These are phyloP conservation scores for Funneliformis mosseae DNA, from an alignment of 192 early-diverging fungal genomes.

Conservation along the genomic window DNA sequence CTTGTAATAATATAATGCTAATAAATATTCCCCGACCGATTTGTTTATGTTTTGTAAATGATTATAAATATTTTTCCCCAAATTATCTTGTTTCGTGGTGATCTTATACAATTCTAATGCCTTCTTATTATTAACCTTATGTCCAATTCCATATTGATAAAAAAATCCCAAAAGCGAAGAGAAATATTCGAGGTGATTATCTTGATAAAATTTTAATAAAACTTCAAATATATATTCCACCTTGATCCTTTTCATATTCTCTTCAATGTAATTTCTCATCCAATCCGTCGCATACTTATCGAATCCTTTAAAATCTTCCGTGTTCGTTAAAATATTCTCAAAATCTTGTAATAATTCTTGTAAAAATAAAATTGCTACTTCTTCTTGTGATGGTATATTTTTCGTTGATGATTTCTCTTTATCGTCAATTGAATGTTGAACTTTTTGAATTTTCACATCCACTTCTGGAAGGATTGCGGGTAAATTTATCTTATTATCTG, in stretches of 20 bases:
- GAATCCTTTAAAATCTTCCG: neutral
- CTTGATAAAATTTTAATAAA: neutral
- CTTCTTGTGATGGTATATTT: neutral
- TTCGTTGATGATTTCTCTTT: neutral
- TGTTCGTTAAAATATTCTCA: neutral
- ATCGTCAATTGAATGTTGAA: neutral
- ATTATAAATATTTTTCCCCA: neutral
- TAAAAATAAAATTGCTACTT: neutral
- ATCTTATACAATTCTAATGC: neutral
- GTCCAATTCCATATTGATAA: neutral
- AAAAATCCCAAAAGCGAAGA: neutral
- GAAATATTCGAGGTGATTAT: neutral
- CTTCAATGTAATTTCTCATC: neutral
- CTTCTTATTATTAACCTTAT: neutral
- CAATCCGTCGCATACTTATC: neutral
- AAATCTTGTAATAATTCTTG: slow-evolving; percentile 1
- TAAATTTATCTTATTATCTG: neutral
- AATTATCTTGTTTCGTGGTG: neutral
- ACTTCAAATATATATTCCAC: neutral
- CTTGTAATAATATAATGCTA: neutral
- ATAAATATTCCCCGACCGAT: neutral
- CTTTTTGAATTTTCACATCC: too few species aligned
- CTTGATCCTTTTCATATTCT: neutral
- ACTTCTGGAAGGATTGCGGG: too few species aligned
- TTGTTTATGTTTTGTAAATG: neutral